Evolutionary conservation across 106 monocot species (phyloP), one percentile per base, ranked within the genome.

Genomic region (Triglochin maritima): DNA sequence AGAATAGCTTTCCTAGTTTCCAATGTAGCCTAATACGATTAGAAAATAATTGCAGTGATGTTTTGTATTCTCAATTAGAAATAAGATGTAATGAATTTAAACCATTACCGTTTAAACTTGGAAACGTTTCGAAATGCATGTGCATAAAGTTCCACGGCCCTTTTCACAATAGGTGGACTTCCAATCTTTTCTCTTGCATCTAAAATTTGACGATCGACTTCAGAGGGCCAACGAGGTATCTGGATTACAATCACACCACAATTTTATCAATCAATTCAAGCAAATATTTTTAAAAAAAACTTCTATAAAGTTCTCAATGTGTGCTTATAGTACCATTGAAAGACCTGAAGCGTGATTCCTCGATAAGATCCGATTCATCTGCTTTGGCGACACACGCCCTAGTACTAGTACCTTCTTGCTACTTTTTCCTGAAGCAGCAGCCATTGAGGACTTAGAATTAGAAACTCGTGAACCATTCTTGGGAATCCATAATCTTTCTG

Each of bases 291-390:
- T 12, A 56, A 10, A 2, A 69, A 57, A 1, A 13, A 2, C 10
- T 16, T 6, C n/a, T 17, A 49, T 44, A 43, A 14, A 62, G 6
- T 9, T 50, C 6, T 3, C 44, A n/a, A 9, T 13, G 41, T 46
- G 29, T 49, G 47, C 11, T 63, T 3, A 9, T 43, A 44, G 12
- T 50, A 76, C 76, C 76, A 63, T 76, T 12, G 69, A 62, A 41
- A 45, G 62, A 52, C 7, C 51, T 57, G 67, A 67, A 63, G 69
- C 62, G 56, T 43, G 69, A 43, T 60, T 69, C 47, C 48, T 76
- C 13, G 29, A 12, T 42, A 76, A 62, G 47, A 69, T 60, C 8
- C 47, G 14, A 46, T 62, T 69, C 76, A 76, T 76, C 44, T 76
- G 69, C 15, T 29, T 42, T 29, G 62, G 11, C 0, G 76, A 69